A percentile compares a stretch with the other conserved stretches of the same genome.
Conservation (phyloP, 2,329 filamentous ascomycete species). For the Sarocladium strictum region DNA sequence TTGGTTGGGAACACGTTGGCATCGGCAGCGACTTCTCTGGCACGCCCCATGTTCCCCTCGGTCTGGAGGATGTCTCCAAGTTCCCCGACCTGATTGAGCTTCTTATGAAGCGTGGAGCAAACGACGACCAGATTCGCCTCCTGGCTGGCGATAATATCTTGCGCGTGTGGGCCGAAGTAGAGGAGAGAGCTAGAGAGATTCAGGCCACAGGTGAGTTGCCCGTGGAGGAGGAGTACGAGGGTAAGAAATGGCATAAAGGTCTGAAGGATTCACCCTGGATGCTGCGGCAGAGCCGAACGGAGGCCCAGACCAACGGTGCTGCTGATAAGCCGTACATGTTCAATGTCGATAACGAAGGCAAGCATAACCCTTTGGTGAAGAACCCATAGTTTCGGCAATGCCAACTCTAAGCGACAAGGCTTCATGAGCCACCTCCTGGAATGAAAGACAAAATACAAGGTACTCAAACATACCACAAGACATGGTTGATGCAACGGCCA, state of each 20-base stretch:
- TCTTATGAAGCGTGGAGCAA: conserved; percentile 22
- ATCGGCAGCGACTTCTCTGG: conserved; percentile 31
- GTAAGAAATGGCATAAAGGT: conserved; percentile 21
- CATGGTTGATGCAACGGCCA: no score
- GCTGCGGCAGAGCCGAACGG: conserved; percentile 15
- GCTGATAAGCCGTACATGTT: conserved; percentile 19
- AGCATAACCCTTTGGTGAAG: conserved; percentile 10
- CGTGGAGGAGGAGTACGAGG: conserved; percentile 23
- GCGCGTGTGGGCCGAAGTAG: conserved; percentile 22
- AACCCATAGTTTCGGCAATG: conserved; percentile 8
- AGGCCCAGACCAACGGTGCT: conserved; percentile 12
- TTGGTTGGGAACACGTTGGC: conserved; percentile 31
- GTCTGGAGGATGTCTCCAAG: conserved; percentile 27
- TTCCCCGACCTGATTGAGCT: conserved; percentile 27
- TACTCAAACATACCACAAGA: no score
- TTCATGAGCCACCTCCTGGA: no score
- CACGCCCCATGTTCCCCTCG: conserved; percentile 21
- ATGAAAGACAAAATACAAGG: no score
- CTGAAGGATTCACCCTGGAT: conserved; percentile 19
- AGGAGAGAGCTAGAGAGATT: conserved; percentile 19
- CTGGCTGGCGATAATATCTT: conserved; percentile 24
- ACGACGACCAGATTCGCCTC: conserved; percentile 20
- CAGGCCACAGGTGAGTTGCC: conserved; percentile 16
- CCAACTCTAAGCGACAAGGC: no score
- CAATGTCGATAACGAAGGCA: conserved; percentile 11